Conservation (phyloP, 2,329 filamentous ascomycete species). For the Spiromastix sp. region DNA sequence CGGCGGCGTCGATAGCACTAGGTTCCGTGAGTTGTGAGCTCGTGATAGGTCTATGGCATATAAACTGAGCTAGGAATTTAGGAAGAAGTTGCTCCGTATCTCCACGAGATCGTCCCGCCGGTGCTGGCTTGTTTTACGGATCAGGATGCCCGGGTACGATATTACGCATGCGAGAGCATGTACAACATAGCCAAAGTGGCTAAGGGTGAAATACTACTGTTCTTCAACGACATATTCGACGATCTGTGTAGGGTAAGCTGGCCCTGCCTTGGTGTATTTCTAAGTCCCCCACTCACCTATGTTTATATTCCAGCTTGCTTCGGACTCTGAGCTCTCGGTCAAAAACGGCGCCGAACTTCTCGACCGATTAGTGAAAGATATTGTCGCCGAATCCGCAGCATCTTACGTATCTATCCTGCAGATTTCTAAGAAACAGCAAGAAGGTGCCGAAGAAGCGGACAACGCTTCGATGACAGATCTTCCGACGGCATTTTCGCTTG, state of each 20-base stretch:
- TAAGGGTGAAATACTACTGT: conserved; percentile 91
- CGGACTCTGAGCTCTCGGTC: conserved; percentile 90
- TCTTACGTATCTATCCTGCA: conserved; percentile 89
- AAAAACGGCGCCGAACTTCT: conserved; percentile 96
- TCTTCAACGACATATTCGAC: conserved; percentile 98
- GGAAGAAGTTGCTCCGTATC: conserved; percentile 82
- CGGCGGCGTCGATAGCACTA: conserved; percentile 88
- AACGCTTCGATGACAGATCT: conserved; percentile 37
- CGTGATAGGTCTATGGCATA: conserved; percentile 3
- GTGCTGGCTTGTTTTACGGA: conserved; percentile 96
- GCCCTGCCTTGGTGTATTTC: neutral
- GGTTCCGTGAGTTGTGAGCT: conserved; percentile 59
- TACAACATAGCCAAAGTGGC: conserved; percentile 99
- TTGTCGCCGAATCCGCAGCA: conserved; percentile 87
- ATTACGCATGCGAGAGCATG: conserved; percentile 99
- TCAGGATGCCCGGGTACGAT: conserved; percentile 91
- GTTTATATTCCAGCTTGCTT: conserved; percentile 57
- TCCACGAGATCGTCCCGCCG: conserved; percentile 88
- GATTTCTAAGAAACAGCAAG: conserved; percentile 40
- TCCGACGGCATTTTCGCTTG: conserved; percentile 84
- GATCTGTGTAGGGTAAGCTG: conserved; percentile 76
- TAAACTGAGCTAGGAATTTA: conserved; percentile 8
- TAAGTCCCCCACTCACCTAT: neutral
- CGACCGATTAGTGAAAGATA: conserved; percentile 90
- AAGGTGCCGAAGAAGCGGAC: conserved; percentile 27